phyloP scores from a whole-genome alignment of 805 yeast genomes.

The Candida golubevii region DNA sequence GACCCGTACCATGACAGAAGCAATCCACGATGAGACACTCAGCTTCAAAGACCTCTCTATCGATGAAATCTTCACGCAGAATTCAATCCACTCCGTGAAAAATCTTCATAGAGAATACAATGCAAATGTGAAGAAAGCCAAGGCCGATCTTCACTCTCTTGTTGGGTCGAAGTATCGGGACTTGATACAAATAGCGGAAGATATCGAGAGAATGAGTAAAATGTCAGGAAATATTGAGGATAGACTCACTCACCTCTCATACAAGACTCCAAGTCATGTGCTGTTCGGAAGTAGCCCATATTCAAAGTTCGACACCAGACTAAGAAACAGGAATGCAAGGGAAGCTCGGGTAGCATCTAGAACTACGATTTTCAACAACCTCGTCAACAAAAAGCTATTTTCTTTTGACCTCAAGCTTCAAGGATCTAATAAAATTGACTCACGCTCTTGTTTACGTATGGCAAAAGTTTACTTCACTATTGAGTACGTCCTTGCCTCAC shows the following conservation, averaged over 20 bases:
- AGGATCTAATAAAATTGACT: slow-evolving; percentile 15
- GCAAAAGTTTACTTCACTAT: slow-evolving; percentile 34
- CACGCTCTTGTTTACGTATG: slow-evolving; percentile 26
- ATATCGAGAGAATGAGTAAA: slow-evolving; percentile 30
- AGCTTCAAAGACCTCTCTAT: slow-evolving; percentile 16
- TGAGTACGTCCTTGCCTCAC: slow-evolving; percentile 21
- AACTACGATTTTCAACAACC: slow-evolving; percentile 24
- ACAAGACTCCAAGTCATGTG: slow-evolving; percentile 25
- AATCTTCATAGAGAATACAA: slow-evolving; percentile 26
- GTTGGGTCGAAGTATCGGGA: slow-evolving; percentile 42
- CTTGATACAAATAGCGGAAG: slow-evolving; percentile 41
- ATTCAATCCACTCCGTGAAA: slow-evolving; percentile 32
- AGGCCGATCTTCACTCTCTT: slow-evolving; percentile 30
- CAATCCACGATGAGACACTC: neutral
- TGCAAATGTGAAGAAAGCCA: slow-evolving; percentile 24
- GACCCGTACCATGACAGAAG: neutral
- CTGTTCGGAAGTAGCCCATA: slow-evolving; percentile 20
- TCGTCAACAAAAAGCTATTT: slow-evolving; percentile 27
- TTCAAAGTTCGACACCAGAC: slow-evolving; percentile 20
- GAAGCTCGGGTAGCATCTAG: slow-evolving; percentile 20
- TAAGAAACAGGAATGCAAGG: slow-evolving; percentile 16
- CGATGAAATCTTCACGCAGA: slow-evolving; percentile 32
- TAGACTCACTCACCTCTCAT: slow-evolving; percentile 30
- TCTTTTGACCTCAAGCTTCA: slow-evolving; percentile 28
- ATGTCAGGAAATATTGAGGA: slow-evolving; percentile 22